phyloP scores from a whole-genome alignment of 78 protist genomes.

The Dictyostelium citrinum region DNA sequence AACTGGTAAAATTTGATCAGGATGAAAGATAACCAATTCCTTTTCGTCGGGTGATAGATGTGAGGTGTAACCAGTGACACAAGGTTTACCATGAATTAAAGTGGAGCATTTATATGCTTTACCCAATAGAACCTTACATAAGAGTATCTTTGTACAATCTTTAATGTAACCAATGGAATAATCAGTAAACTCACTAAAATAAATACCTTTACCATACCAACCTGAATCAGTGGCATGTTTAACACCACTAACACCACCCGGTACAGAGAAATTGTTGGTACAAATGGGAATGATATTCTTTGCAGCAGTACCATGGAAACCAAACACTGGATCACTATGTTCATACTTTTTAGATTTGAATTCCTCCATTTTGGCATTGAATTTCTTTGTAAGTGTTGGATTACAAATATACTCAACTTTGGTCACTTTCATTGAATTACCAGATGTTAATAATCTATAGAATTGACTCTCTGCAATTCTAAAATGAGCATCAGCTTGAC shows the following conservation, averaged over 20 bases:
- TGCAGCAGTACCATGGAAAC: slow-evolving; percentile 47
- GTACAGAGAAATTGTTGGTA: slow-evolving; percentile 32
- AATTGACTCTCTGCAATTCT: slow-evolving; percentile 59
- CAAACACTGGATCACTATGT: slow-evolving; percentile 43
- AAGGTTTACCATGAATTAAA: slow-evolving; percentile 42
- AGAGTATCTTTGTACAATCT: slow-evolving; percentile 39
- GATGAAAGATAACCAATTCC: slow-evolving; percentile 58
- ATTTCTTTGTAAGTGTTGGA: slow-evolving; percentile 30
- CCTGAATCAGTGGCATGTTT: slow-evolving; percentile 31
- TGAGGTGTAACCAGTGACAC: slow-evolving; percentile 39
- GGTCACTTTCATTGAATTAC: neutral
- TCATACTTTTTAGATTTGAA: neutral
- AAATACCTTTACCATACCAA: slow-evolving; percentile 65
- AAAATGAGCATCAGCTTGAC: slow-evolving; percentile 42
- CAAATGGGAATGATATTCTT: slow-evolving; percentile 45
- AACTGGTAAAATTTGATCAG: slow-evolving; percentile 58
- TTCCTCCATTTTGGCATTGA: slow-evolving; percentile 43
- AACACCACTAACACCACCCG: slow-evolving; percentile 48
- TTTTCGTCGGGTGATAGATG: slow-evolving; percentile 73
- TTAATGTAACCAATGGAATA: slow-evolving; percentile 55
- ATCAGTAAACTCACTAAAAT: slow-evolving; percentile 55
- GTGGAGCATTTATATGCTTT: slow-evolving; percentile 40
- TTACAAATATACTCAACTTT: slow-evolving; percentile 60
- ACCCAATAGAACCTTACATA: slow-evolving; percentile 52
- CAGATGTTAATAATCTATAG: neutral